Evolutionary conservation across 495 filamentous ascomycete genomes (phyloP).

Genomic region (Hamigera avellanea): DNA sequence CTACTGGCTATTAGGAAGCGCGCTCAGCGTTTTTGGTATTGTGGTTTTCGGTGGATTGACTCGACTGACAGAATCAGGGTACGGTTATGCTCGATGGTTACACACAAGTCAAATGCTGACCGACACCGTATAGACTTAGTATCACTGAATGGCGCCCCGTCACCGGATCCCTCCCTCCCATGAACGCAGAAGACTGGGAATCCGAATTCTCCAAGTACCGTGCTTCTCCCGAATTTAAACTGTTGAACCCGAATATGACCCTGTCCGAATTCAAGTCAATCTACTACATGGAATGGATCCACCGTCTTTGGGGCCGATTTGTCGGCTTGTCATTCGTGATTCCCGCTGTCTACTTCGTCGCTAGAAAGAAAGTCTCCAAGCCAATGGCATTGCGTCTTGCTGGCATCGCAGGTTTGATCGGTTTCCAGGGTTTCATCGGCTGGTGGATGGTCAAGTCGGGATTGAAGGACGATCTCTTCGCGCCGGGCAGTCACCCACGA

Average conservation of each 20-base stretch:
- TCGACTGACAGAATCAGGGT: slow-evolving; percentile 92
- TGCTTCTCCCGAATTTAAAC: slow-evolving; percentile 79
- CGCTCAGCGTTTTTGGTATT: slow-evolving; percentile 87
- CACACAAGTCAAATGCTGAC: too few relatives aligned
- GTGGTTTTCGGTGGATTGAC: slow-evolving; percentile 93
- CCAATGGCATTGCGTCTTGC: slow-evolving; percentile 66
- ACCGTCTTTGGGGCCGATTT: slow-evolving; percentile 89
- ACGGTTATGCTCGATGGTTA: slow-evolving; percentile 13
- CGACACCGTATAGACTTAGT: slow-evolving; percentile 51
- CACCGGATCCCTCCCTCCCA: slow-evolving; percentile 82
- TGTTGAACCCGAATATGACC: slow-evolving; percentile 84
- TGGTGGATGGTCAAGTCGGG: slow-evolving; percentile 99
- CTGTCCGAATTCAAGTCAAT: slow-evolving; percentile 93
- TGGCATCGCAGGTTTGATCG: slow-evolving; percentile 81
- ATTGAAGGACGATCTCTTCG: slow-evolving; percentile 87
- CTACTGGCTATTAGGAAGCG: slow-evolving; percentile 89
- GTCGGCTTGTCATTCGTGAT: slow-evolving; percentile 83
- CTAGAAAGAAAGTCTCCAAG: slow-evolving; percentile 62
- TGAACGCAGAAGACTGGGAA: slow-evolving; percentile 68
- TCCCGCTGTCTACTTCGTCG: slow-evolving; percentile 80
- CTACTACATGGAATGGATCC: slow-evolving; percentile 99
- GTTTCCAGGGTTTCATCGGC: slow-evolving; percentile 87
- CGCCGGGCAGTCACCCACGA: slow-evolving; percentile 76
- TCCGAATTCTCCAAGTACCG: slow-evolving; percentile 86
- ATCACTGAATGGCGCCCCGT: slow-evolving; percentile 99